Evolutionary conservation across 441 rosid species (phyloP), one percentile per base, ranked within the genome.

Genomic region (Eruca vesicaria): DNA sequence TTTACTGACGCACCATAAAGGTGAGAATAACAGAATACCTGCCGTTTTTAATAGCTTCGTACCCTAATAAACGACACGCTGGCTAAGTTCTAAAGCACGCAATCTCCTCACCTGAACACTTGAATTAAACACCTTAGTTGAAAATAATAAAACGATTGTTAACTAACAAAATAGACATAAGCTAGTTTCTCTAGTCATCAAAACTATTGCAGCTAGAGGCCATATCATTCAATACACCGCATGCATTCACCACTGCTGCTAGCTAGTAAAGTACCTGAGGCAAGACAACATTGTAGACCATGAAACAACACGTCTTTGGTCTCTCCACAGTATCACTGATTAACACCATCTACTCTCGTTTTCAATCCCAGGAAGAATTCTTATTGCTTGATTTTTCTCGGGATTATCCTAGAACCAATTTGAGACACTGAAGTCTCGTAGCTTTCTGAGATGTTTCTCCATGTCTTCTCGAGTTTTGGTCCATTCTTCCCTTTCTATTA

Each of bases 361-460:
- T 9, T 23, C 26, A 64, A n/a, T 28, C 16, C 12, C 50, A 15
- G 2, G 43, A 70, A 64, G 60, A 33, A 2, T 2, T 16, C 6
- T 52, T 1, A 26, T 68, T 33, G 63, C 28, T 52, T 55, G 60
- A 38, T 53, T 7, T 19, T n/a, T 53, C 23, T n/a, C 2, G 2
- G 9, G 4, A 9, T 1, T 6, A 4, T 63, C 31, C 79, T 75
- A 94, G 84, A 94, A 88, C 97, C 97, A 94, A 80, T 94, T 94
- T 4, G 97, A 94, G 76, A 86, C 62, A 61, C 76, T 84, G 76
- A 88, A 92, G 85, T 94, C 97, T 21, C 97, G 77, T 43, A 92
- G 82, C 84, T 94, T 94, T 15, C 93, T 85, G 29, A 92, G 97
- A 85, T 92, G 96, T 82, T 78, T 92, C 84, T 94, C 97, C 97